phyloP scores from a whole-genome alignment of 805 yeast species.

The Kurtzmaniella cleridarum region DNA sequence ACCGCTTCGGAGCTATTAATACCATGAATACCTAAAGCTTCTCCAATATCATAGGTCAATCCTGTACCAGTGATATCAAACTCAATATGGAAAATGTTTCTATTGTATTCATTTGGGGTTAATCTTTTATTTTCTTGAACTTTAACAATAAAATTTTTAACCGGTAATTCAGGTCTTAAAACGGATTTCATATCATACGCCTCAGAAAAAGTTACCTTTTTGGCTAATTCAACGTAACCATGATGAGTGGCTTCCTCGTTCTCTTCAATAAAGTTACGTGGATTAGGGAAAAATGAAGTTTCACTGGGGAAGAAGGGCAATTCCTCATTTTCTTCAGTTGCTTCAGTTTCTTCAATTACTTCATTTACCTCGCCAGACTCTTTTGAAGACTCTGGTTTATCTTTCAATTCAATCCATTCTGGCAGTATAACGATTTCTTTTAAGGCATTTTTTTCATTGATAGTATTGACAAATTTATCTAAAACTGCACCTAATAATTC shows the following conservation, averaged over 20 bases:
- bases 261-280: slow-evolving; percentile 34
- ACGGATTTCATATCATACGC: slow-evolving; percentile 55
- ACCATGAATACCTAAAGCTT: slow-evolving; percentile 94
- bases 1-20: slow-evolving; percentile 68
- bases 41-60: slow-evolving; percentile 87
- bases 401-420: slow-evolving; percentile 32
- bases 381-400: slow-evolving; percentile 26
- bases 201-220: slow-evolving; percentile 75
- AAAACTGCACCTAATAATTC: slow-evolving; percentile 72
- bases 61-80: slow-evolving; percentile 90
- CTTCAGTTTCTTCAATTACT: slow-evolving; percentile 23
- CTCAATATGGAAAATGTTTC: slow-evolving; percentile 95
- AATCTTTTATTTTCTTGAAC: slow-evolving; percentile 90
- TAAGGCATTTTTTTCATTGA: slow-evolving; percentile 40
- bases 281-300: slow-evolving; percentile 61
- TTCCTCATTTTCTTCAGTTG: slow-evolving; percentile 12
- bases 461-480: slow-evolving; percentile 58
- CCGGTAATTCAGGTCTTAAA: slow-evolving; percentile 87
- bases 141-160: slow-evolving; percentile 76
- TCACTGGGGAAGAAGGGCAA: slow-evolving; percentile 55
- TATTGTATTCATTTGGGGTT: slow-evolving; percentile 83
- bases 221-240: slow-evolving; percentile 47
- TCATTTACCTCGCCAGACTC: slow-evolving; percentile 15
- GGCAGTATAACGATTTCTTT: slow-evolving; percentile 28
- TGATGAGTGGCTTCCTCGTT: slow-evolving; percentile 36